A percentile compares a stretch with the other conserved stretches of the same genome.
Evolutionary conservation across 331 rosid genomes (phyloP).

Genomic region (Erythrophleum ivorense): DNA sequence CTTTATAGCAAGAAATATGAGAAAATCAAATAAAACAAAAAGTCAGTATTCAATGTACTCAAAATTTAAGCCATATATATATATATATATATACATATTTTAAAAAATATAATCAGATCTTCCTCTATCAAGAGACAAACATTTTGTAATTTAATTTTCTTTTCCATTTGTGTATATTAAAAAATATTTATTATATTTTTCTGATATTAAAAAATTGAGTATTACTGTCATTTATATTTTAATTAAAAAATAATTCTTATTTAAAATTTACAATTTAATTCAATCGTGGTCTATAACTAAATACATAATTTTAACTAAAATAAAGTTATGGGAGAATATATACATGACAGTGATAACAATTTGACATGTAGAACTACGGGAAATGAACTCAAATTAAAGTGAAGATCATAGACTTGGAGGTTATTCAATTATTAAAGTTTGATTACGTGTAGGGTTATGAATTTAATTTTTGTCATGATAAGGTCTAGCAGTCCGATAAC

Average conservation of each 20-base stretch:
- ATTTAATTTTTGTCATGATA: background rate
- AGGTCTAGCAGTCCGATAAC: background rate
- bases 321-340: background rate
- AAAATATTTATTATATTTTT: background rate
- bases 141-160: background rate
- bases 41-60: background rate
- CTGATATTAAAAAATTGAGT: too few species aligned
- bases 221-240: too few species aligned
- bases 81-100: too few species aligned
- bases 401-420: too few species aligned
- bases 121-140: background rate
- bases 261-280: too few species aligned
- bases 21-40: background rate
- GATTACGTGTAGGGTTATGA: background rate
- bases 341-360: background rate
- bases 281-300: too few species aligned
- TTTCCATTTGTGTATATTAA: background rate
- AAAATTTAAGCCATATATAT: background rate
- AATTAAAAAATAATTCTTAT: too few species aligned
- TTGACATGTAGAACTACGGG: background rate
- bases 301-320: too few species aligned
- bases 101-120: background rate
- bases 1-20: too few species aligned
- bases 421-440: too few species aligned
- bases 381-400: too few species aligned